These are phyloP conservation scores for Fusarium metavorans DNA, from an alignment of 2,329 filamentous ascomycete genomes.

Conservation along the genomic window DNA sequence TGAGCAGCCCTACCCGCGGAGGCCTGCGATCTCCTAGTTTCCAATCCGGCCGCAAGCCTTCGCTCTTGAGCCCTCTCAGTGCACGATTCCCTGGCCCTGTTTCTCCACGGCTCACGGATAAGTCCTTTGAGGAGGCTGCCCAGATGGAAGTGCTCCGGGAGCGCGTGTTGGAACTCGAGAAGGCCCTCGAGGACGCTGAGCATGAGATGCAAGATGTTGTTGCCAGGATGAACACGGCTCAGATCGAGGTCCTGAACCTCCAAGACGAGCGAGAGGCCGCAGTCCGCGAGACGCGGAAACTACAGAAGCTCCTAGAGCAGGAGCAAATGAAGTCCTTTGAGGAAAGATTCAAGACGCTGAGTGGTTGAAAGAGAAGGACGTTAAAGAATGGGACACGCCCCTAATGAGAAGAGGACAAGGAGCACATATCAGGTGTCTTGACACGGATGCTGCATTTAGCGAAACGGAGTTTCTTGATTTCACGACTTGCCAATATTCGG, in stretches of 20 bases:
- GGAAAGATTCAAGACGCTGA: slow-evolving; percentile 52
- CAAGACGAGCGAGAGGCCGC: slow-evolving; percentile 82
- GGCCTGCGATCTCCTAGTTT: slow-evolving; percentile 50
- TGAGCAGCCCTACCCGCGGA: slow-evolving; percentile 62
- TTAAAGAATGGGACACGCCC: slow-evolving; percentile 9
- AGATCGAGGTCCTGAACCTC: slow-evolving; percentile 85
- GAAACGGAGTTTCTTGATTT: slow-evolving; percentile 52
- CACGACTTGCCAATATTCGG: slow-evolving; percentile 36
- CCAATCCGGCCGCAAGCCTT: slow-evolving; percentile 48
- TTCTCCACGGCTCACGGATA: slow-evolving; percentile 63
- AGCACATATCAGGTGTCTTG: slow-evolving; percentile 27
- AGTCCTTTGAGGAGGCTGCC: slow-evolving; percentile 77
- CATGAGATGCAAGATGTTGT: slow-evolving; percentile 87
- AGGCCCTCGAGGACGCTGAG: slow-evolving; percentile 70
- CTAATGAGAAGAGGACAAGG: slow-evolving; percentile 22
- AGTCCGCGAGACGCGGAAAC: slow-evolving; percentile 75
- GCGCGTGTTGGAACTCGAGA: slow-evolving; percentile 87
- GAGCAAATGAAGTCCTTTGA: slow-evolving; percentile 69
- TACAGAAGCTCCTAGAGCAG: slow-evolving; percentile 75
- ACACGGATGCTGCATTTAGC: slow-evolving; percentile 51
- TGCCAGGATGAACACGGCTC: slow-evolving; percentile 81
- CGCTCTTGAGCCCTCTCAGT: slow-evolving; percentile 51
- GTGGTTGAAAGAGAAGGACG: slow-evolving; percentile 37
- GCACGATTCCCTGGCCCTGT: slow-evolving; percentile 49
- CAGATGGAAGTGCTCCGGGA: slow-evolving; percentile 82